Conservation (phyloP, 1,284 basidiomycete species). For the Cryptococcus hybrid region DNA sequence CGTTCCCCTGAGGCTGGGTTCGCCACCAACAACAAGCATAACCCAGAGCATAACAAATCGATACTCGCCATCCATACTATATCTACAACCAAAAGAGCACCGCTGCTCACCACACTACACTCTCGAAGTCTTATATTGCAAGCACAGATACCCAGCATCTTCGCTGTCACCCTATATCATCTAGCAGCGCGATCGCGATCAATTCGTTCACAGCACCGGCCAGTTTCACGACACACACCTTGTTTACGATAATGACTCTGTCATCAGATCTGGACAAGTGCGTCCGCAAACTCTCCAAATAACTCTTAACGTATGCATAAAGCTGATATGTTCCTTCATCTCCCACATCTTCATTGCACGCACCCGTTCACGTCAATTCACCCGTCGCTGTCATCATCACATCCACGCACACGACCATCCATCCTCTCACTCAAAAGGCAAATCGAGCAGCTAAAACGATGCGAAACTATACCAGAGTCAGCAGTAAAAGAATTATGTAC, state of each 20-base stretch:
- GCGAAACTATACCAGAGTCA: conserved; percentile 89
- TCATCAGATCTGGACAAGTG: conserved; percentile 20
- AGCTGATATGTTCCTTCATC: neutral
- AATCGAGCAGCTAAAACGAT: conserved; percentile 84
- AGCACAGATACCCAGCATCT: no score
- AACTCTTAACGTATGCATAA: neutral
- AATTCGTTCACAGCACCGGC: neutral
- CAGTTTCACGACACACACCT: neutral
- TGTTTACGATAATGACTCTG: conserved; percentile 9
- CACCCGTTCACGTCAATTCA: neutral
- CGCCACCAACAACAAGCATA: neutral
- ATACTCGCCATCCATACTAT: neutral
- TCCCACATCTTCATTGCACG: neutral
- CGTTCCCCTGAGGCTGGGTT: neutral
- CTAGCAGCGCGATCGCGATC: neutral
- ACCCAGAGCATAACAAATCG: neutral
- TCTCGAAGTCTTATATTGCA: no score
- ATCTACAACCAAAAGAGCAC: neutral
- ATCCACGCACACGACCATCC: neutral
- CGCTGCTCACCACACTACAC: no score
- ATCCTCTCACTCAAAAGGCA: conserved; percentile 52
- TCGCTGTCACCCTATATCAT: no score
- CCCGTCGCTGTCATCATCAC: neutral
- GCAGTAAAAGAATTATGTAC: conserved; percentile 90
- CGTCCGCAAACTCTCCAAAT: neutral